Base-by-base conservation (phyloP, 352 stramenopile genomes). In the Globisporangium nunn region DNA sequence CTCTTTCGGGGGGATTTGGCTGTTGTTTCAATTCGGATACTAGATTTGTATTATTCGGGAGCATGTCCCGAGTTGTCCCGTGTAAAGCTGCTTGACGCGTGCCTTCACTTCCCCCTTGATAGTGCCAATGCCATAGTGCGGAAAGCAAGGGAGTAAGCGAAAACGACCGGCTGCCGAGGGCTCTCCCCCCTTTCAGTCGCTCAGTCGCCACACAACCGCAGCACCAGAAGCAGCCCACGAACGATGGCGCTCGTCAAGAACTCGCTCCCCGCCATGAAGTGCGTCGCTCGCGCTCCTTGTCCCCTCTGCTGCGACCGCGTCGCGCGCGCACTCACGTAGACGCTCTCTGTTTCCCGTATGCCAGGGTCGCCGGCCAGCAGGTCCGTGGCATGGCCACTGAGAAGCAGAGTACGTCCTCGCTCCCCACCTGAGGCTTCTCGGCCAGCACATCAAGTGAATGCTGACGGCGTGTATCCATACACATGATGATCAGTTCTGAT, bases 351-450 rank as follows among this genome's bases (percentile, higher is more conserved):
- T 15, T 15, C 17, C 48, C 28, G 29, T 41, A 3, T 23, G 15
- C 30, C 55, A 93, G 84, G 72, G 72, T 67, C 46, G 77, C 68
- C 52, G 78, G 81, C 63, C 76, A 87, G 62, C 79, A 90, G 61
- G 71, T 78, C 49, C 93, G 96, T 88, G 93, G 95, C 67, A 99
- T 99, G 96, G 96, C 95, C 60, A 99, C 96, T 53, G 96, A 99
- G 72, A 99, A 99, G 85, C 96, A 99, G 78, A 97, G 85, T 95
- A 79, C 77, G 87, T 84, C 7, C 50, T 5, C 23, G 23, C 23
- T 56, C 3, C 30, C 41, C 17, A 8, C n/a, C 29, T 33, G 40
- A 10, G 8, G 14, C 7, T 45, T n/a, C 40, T 43, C 12, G 12
- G 29, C 33, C 33, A 37, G 6, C 10, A 37, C 33, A 8, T 8